A percentile compares a stretch with the other conserved stretches of the same genome.
Conservation (phyloP, 352 stramenopile genomes). For the Stramenopiles sp. region DNA sequence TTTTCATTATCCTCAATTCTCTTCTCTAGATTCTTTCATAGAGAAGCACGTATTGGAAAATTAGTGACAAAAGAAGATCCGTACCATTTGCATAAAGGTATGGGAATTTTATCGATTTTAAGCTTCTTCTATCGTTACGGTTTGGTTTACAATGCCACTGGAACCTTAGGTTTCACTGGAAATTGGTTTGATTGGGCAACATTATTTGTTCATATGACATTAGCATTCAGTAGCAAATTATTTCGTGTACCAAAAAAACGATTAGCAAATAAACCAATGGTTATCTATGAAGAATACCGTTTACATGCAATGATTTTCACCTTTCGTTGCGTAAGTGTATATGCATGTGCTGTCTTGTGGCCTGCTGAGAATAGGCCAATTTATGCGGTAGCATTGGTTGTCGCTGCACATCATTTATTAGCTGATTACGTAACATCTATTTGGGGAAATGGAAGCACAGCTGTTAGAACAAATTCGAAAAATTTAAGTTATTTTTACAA, state of each 20-base stretch:
- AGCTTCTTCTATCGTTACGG: background rate
- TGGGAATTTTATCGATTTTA: background rate
- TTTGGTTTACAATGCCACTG: background rate
- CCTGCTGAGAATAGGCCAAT: background rate
- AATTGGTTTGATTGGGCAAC: background rate
- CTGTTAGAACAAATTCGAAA: background rate
- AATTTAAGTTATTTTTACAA: too few relatives aligned
- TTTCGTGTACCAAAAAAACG: background rate
- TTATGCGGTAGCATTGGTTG: background rate
- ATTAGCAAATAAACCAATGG: background rate
- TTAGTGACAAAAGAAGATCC: background rate
- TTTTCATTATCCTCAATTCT: background rate
- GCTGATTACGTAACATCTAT: background rate
- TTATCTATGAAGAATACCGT: background rate
- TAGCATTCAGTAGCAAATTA: background rate
- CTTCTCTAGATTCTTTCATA: background rate
- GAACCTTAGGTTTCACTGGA: background rate
- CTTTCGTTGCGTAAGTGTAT: background rate
- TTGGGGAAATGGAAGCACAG: background rate
- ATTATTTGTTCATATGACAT: background rate
- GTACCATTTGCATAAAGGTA: background rate
- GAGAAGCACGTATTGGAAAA: background rate
- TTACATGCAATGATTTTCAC: background rate
- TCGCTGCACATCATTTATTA: background rate
- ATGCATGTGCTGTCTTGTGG: background rate